phyloP scores from a whole-genome alignment of 352 stramenopile genomes.

The Elongisporangium anandrum region DNA sequence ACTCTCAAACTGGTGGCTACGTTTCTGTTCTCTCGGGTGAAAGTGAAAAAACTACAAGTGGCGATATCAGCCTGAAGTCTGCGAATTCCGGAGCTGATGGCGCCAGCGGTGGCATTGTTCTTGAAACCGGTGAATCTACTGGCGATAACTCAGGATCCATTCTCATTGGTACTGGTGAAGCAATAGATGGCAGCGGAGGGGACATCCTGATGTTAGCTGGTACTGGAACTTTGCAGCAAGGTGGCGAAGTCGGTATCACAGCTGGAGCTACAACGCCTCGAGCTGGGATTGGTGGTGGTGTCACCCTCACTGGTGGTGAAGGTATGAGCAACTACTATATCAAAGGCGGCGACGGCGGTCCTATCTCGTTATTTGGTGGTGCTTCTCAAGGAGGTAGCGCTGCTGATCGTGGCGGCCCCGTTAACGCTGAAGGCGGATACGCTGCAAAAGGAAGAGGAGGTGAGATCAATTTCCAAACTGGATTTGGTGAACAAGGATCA shows the following conservation, averaged over 20 bases:
- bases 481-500: conserved; percentile 44
- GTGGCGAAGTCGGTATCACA: conserved; percentile 63
- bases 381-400: conserved; percentile 63
- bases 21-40: conserved; percentile 53
- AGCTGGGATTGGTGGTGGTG: conserved; percentile 34
- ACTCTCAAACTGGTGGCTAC: conserved; percentile 62
- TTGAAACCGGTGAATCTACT: conserved; percentile 56
- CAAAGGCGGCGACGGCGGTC: conserved; percentile 84
- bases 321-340: conserved; percentile 53
- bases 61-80: conserved; percentile 59
- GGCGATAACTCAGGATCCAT: conserved; percentile 49
- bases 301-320: conserved; percentile 58
- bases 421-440: conserved; percentile 73
- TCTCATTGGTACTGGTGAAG: conserved; percentile 43
- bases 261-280: conserved; percentile 49
- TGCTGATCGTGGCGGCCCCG: conserved; percentile 62
- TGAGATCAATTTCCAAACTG: conserved; percentile 37
- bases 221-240: conserved; percentile 43
- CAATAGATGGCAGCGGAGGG: conserved; percentile 58
- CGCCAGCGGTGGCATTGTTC: conserved; percentile 47
- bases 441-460: conserved; percentile 50
- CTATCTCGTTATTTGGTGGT: conserved; percentile 81
- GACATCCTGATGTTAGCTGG: conserved; percentile 48
- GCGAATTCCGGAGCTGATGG: conserved; percentile 52
- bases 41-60: conserved; percentile 59